These are phyloP conservation scores for Tuber aestivum DNA, from an alignment of 495 filamentous ascomycete species.

Conservation along the genomic window DNA sequence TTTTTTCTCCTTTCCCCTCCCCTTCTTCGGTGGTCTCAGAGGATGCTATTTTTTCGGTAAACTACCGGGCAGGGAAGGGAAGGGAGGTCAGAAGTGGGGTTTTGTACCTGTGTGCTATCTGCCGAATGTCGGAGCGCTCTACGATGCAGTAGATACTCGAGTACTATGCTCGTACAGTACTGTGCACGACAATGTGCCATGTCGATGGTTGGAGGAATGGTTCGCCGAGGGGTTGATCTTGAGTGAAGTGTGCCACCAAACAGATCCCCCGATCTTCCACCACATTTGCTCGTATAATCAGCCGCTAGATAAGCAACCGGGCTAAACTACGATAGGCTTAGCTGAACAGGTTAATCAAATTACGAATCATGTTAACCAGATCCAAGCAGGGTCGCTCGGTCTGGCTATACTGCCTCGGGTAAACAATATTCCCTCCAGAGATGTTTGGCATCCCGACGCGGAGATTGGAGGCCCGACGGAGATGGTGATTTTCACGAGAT, in stretches of 20 bases:
- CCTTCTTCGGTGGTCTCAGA: background rate
- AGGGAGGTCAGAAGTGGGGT: background rate
- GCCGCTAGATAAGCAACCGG: background rate
- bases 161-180: background rate
- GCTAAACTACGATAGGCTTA: background rate
- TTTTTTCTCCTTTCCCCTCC: background rate
- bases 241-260: background rate
- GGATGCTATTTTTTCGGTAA: background rate
- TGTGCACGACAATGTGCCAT: background rate
- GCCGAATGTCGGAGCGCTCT: background rate
- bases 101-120: background rate
- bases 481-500: background rate
- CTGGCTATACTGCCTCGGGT: background rate
- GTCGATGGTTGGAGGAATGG: background rate
- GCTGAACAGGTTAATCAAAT: background rate
- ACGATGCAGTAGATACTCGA: no score
- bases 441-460: background rate
- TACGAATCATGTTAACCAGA: background rate
- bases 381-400: background rate
- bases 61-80: background rate
- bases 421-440: background rate
- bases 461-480: background rate
- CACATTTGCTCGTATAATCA: background rate
- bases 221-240: background rate
- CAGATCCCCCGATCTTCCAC: background rate